Base-by-base conservation (phyloP, 805 yeast genomes). In the Lachancea fermentati region DNA sequence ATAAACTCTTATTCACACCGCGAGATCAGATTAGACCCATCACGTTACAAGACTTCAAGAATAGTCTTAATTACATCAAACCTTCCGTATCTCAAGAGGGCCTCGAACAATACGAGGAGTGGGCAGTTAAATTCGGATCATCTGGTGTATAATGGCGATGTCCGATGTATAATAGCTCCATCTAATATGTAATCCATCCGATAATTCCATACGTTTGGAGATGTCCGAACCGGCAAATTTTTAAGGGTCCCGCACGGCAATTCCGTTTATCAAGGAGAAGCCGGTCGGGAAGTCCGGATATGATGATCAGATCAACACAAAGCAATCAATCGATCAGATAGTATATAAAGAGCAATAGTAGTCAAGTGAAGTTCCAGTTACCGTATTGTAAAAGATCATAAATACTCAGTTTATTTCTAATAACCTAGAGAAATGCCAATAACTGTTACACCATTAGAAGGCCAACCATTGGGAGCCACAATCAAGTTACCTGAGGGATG, bases 81-180 rank as follows among this genome's bases (percentile, higher is more conserved):
- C 96, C 96, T 3, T 84, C 95, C 54, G 97, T 93, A 4, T 81
- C 91, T 4, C 69, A 69, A 34, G 95, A 86, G 50, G 95, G 95
- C 1, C 66, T 93, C 34, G 64, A 66, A 30, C 77, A 76, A 51
- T 91, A 86, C 63, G 96, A 86, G 54, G 79, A 84, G 32, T 91
- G 98, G 98, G 91, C 96, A 2, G 58, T 67, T 18, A 70, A 77
- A 53, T 91, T 78, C 60, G 97, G 97, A 1, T 85, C 95, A 9
- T 82, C 91, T 5, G 96, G 96, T 8, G 93, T 83, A 5, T 85
- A 58, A 57, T 34, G 32, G 32, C 16, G 32, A 15, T 29, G 26
- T 22, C 26, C 26, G 26, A 22, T 22, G 26, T 22, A 22, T 7
- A 7, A 22, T 22, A 22, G 9, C 11, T 7, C 7, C 26, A 22